Percentiles rank a stretch among this genome's conserved stretches.
These are phyloP conservation scores for Fusarium sp. DNA, from an alignment of 2,329 filamentous ascomycete species.

Conservation along the genomic window DNA sequence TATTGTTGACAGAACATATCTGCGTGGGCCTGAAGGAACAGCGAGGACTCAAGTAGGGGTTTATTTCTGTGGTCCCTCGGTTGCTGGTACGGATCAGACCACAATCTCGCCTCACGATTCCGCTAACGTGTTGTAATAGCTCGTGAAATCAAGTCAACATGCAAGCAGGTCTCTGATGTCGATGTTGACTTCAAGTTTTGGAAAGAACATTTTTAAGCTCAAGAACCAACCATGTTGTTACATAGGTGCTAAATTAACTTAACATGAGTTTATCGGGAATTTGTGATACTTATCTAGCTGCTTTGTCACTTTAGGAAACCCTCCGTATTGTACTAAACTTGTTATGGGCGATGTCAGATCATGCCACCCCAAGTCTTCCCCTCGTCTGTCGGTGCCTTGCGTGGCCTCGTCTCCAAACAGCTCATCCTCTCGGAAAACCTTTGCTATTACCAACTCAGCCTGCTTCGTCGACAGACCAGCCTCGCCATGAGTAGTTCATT, in stretches of 20 bases:
- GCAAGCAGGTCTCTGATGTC: constrained; percentile 75
- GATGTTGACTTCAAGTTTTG: constrained; percentile 97
- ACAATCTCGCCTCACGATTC: not conserved
- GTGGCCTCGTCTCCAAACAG: not conserved
- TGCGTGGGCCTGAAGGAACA: constrained; percentile 81
- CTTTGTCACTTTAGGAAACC: not conserved
- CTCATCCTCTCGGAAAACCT: not conserved
- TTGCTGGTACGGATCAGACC: constrained; percentile 61
- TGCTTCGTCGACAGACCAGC: not conserved
- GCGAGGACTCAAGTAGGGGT: constrained; percentile 90
- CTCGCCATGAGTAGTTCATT: not conserved
- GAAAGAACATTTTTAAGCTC: constrained; percentile 87
- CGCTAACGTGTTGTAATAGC: constrained; percentile 66
- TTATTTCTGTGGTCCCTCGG: constrained; percentile 95
- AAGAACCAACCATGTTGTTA: not conserved
- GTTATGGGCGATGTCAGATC: not conserved
- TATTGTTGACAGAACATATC: constrained; percentile 85
- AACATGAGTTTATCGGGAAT: not conserved
- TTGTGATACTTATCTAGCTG: too few species aligned
- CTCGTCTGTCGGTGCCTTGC: not conserved
- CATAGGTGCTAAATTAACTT: not conserved
- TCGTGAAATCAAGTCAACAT: constrained; percentile 85
- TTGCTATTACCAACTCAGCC: not conserved
- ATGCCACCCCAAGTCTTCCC: not conserved
- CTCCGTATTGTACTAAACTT: not conserved